Evolutionary conservation across 1,139 yeast genomes (phyloP).

Genomic region (Diutina pseudorugosa): DNA sequence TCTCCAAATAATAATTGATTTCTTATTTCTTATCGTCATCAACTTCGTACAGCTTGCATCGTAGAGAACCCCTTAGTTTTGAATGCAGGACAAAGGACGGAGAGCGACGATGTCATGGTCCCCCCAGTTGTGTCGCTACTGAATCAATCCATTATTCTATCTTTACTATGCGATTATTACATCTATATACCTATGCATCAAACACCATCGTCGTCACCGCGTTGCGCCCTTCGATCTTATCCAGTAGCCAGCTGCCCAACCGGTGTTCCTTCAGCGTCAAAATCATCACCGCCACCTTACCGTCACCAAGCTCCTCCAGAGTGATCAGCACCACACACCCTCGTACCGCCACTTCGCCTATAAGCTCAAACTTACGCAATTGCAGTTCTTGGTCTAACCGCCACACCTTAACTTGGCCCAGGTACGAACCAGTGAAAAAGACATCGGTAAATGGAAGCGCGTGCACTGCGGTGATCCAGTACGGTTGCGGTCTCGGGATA

Average conservation of each 20-base stretch:
- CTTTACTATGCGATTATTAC: too few relatives aligned
- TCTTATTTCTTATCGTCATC: too few relatives aligned
- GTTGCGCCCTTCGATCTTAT: conserved; percentile 17
- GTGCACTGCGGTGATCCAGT: conserved; percentile 71
- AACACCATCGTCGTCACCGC: background rate
- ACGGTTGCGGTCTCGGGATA: conserved; percentile 63
- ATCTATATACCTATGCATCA: background rate
- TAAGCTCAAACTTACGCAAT: conserved; percentile 42
- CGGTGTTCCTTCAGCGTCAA: conserved; percentile 76
- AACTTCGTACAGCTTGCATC: too few relatives aligned
- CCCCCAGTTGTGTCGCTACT: too few relatives aligned
- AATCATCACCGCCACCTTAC: conserved; percentile 45
- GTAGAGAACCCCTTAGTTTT: too few relatives aligned
- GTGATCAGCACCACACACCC: conserved; percentile 69
- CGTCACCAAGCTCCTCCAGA: conserved; percentile 43
- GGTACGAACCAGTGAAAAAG: conserved; percentile 81
- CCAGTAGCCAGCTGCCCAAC: conserved; percentile 66
- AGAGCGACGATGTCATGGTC: too few relatives aligned
- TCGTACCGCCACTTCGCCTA: conserved; percentile 45
- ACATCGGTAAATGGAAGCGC: conserved; percentile 87
- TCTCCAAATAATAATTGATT: too few relatives aligned
- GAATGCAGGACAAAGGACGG: too few relatives aligned
- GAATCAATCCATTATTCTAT: too few relatives aligned
- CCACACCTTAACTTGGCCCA: conserved; percentile 72
- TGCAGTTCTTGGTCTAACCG: conserved; percentile 42